Evolutionary conservation across 116 monocot species (phyloP).

Genomic region (Papilionanthe hybrid): DNA sequence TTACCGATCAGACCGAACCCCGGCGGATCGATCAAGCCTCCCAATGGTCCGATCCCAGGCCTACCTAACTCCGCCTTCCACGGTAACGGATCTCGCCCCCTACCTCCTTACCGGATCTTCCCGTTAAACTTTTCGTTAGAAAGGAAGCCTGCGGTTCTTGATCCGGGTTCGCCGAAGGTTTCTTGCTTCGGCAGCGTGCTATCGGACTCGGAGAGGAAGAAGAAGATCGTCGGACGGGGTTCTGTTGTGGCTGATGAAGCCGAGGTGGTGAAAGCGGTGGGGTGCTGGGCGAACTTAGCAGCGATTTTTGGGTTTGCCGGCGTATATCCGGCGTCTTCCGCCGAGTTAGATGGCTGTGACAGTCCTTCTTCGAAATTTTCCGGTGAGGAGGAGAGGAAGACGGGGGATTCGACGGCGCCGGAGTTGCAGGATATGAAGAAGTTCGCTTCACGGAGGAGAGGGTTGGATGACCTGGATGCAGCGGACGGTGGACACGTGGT

Average conservation of each 20-base stretch:
- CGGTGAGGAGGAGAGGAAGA: background rate
- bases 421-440: conserved; percentile 1
- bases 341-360: background rate
- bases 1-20: background rate
- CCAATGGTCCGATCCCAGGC: background rate
- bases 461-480: too few relatives aligned
- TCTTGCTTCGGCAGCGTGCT: background rate
- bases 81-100: background rate
- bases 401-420: background rate
- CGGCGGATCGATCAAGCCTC: background rate
- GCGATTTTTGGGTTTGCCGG: background rate
- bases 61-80: background rate
- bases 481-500: background rate
- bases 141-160: background rate
- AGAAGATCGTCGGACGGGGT: background rate
- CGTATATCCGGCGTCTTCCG: background rate
- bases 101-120: background rate
- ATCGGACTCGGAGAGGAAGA: background rate
- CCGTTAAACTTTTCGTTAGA: background rate
- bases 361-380: background rate
- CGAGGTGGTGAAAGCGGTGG: background rate
- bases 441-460: background rate
- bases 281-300: background rate
- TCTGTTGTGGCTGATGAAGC: background rate
- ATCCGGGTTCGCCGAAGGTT: background rate